These are phyloP conservation scores for Helotiales sp. DNA, from an alignment of 2,329 filamentous ascomycete genomes.

Conservation along the genomic window DNA sequence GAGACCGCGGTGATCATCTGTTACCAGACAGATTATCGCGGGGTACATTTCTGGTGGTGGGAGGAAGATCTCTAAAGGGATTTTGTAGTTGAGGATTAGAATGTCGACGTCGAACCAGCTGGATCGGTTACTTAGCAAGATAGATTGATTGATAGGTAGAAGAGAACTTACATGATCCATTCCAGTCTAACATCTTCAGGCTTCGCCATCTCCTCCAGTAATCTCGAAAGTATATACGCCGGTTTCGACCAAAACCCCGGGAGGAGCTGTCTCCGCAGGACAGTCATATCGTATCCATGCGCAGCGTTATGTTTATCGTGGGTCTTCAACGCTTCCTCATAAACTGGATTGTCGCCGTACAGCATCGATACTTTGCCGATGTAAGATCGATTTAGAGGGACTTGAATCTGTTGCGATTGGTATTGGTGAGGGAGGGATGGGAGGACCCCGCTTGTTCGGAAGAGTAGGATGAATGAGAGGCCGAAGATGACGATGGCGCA, in stretches of 20 bases:
- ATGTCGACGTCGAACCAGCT: too few species aligned
- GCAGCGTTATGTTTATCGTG: constrained; percentile 17
- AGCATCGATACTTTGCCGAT: constrained; percentile 3
- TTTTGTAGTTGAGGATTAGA: too few species aligned
- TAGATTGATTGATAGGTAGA: too few species aligned
- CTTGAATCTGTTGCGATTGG: not conserved
- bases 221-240: constrained; percentile 17
- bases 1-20: too few species aligned
- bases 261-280: constrained; percentile 12
- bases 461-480: not conserved
- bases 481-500: not conserved
- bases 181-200: not conserved
- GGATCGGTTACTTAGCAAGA: too few species aligned
- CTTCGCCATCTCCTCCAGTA: constrained; percentile 17
- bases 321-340: constrained; percentile 16
- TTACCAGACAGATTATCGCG: too few species aligned
- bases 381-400: not conserved
- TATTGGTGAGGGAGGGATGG: not conserved
- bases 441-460: not conserved
- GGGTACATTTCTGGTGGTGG: too few species aligned
- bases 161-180: too few species aligned
- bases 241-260: constrained; percentile 22
- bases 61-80: too few species aligned
- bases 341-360: constrained; percentile 14
- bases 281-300: constrained; percentile 18